A percentile compares a stretch with the other conserved stretches of the same genome.
Evolutionary conservation across 345 rosid genomes (phyloP).

Genomic region (Aurinia saxatilis): DNA sequence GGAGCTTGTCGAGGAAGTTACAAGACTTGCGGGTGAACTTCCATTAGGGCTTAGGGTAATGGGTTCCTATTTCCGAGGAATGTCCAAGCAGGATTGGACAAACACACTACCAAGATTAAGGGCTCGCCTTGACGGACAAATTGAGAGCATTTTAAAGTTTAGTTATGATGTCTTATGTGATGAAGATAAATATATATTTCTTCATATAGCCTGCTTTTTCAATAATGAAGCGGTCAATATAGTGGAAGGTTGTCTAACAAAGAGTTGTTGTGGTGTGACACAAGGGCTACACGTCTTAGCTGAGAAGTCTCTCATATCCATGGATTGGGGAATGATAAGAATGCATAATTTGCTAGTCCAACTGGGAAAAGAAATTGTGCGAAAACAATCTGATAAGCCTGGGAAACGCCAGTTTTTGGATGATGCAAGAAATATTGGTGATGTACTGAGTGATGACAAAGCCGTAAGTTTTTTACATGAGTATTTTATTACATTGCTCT

Average conservation of each 20-base stretch:
- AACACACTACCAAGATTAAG: neutral
- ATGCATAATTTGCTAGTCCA: slow-evolving; percentile 26
- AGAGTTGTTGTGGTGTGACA: neutral
- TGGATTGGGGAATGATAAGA: neutral
- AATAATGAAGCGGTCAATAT: neutral
- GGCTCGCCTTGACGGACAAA: neutral
- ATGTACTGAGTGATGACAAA: neutral
- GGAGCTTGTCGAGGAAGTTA: neutral
- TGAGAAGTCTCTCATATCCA: slow-evolving; percentile 15
- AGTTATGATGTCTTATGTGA: slow-evolving; percentile 21
- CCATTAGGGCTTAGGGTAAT: slow-evolving; percentile 27
- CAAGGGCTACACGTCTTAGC: neutral
- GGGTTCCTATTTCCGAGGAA: neutral
- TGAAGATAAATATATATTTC: neutral
- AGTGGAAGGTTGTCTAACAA: neutral
- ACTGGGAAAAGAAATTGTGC: slow-evolving; percentile 17
- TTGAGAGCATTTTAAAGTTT: neutral
- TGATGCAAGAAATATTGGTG: slow-evolving; percentile 4
- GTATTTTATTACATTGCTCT: neutral
- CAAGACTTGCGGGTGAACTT: slow-evolving; percentile 1
- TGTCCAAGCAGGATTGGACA: slow-evolving; percentile 2
- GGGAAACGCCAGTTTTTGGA: slow-evolving; percentile 5
- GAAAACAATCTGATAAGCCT: no score
- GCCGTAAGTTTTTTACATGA: neutral
- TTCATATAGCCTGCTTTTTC: slow-evolving; percentile 27